Conservation (phyloP, 768 basidiomycete genomes). For the Rhodotorula kratochvilovae region DNA sequence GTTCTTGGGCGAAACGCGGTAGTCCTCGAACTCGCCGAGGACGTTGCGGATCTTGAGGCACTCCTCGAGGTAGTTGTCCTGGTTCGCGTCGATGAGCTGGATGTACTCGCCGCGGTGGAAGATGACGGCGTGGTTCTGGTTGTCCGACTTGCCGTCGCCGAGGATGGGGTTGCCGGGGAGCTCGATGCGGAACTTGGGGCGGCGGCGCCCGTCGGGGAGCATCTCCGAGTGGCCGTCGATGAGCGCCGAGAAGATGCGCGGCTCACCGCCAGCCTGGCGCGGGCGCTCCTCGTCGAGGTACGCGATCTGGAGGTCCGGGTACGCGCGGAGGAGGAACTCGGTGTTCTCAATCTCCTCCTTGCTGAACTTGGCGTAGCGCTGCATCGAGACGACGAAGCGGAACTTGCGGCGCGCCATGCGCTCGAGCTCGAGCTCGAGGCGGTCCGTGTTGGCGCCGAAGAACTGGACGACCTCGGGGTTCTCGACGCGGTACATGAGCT, state of each 20-base stretch:
- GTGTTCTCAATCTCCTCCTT: constrained; percentile 99
- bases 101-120: constrained; percentile 99
- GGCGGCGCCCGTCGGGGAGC: constrained; percentile 74
- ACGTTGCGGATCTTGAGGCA: constrained; percentile 98
- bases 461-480: constrained; percentile 98
- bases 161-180: constrained; percentile 98
- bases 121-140: constrained; percentile 98
- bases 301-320: constrained; percentile 96
- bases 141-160: constrained; percentile 98
- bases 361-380: constrained; percentile 98
- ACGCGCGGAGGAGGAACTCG: constrained; percentile 92
- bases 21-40: constrained; percentile 97
- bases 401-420: constrained; percentile 97
- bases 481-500: constrained; percentile 96
- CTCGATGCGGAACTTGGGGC: constrained; percentile 97
- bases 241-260: constrained; percentile 87
- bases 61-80: constrained; percentile 99
- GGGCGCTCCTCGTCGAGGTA: constrained; percentile 95
- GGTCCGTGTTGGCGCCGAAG: constrained; percentile 96
- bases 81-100: constrained; percentile 98
- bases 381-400: constrained; percentile 99
- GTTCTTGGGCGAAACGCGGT: constrained; percentile 72
- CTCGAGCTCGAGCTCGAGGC: constrained; percentile 90
- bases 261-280: constrained; percentile 89
- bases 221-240: constrained; percentile 99